Evolutionary conservation across 2,329 filamentous ascomycete genomes (phyloP), one percentile per base, ranked within the genome.

Genomic region (Calycina marina): DNA sequence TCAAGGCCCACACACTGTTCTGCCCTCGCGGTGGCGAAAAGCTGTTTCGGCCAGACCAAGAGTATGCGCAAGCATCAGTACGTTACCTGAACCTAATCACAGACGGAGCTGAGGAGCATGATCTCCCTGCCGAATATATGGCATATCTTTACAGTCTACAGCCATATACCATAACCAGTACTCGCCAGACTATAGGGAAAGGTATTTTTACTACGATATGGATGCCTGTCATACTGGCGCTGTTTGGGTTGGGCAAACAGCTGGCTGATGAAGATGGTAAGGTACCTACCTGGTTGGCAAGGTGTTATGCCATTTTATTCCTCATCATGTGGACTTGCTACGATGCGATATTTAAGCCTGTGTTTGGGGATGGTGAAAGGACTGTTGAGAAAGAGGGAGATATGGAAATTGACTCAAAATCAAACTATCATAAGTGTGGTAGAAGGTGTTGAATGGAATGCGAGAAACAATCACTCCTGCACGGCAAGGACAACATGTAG

Each of bases 331-430:
- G 79, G 80, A 47, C 43, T 28, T 65, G 56, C 28, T 83, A 85
- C 56, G 78, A 84, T 56, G 38, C 31, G 0, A 49, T 71, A 12
- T 77, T 78, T 43, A 76, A 72, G 53, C 59, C 56, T 1, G 25
- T 77, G 0, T 94, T 92, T 61, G 88, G 88, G 1, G 81, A 96
- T 50, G 90, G 90, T 0, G 88, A 96, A 62, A 69, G 67, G 46
- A 76, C 72, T 22, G 34, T 43, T 26, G 30, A 28, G 9, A 29
- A 25, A 6, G 29, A 38, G 22, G 39, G 38, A 8, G 35, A 40
- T 30, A 37, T 35, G n/a, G 37, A 41, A 14, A 50, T 26, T 6
- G 25, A n/a, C n/a, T n/a, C n/a, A n/a, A n/a, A n/a, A n/a, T n/a
- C n/a, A n/a, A n/a, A n/a, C n/a, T n/a, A n/a, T n/a, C n/a, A n/a